These are phyloP conservation scores for Ophiostoma himal-ulmi DNA, from an alignment of 2,329 filamentous ascomycete genomes.

Conservation along the genomic window DNA sequence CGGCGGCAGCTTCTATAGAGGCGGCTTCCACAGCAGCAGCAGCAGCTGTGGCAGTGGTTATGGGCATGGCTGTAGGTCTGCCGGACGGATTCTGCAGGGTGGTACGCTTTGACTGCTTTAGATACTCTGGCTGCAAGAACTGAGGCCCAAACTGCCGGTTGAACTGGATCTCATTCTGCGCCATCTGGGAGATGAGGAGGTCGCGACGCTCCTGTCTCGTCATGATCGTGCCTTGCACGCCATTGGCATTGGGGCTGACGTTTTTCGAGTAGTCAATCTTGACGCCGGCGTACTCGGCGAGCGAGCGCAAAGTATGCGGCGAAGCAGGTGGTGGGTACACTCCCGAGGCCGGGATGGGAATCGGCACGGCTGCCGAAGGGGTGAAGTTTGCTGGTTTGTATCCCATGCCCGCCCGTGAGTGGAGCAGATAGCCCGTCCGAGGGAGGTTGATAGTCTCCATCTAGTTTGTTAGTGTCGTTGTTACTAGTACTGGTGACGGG, in stretches of 20 bases:
- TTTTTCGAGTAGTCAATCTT: background rate
- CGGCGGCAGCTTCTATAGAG: background rate
- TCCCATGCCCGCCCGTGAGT: slow-evolving; percentile 6
- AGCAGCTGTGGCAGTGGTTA: background rate
- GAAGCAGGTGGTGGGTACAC: background rate
- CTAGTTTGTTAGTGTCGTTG: background rate
- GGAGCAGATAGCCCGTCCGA: background rate
- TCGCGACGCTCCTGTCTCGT: background rate
- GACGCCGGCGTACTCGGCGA: background rate
- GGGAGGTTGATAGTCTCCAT: slow-evolving; percentile 1
- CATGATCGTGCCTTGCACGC: background rate
- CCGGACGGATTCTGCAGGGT: background rate
- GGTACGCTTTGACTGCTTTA: background rate
- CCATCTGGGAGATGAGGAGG: background rate
- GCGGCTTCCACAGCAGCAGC: background rate
- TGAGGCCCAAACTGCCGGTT: background rate
- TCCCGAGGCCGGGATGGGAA: background rate
- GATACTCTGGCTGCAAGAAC: background rate
- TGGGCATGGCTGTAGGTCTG: background rate
- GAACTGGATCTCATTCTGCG: background rate
- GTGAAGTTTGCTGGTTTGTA: background rate
- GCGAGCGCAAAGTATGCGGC: background rate
- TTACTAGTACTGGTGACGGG: background rate
- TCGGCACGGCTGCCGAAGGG: background rate
- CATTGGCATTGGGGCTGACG: background rate